Percentiles rank a stretch among this genome's conserved stretches.
phyloP scores from a whole-genome alignment of 768 basidiomycete genomes.

The Lentinus brumalis region DNA sequence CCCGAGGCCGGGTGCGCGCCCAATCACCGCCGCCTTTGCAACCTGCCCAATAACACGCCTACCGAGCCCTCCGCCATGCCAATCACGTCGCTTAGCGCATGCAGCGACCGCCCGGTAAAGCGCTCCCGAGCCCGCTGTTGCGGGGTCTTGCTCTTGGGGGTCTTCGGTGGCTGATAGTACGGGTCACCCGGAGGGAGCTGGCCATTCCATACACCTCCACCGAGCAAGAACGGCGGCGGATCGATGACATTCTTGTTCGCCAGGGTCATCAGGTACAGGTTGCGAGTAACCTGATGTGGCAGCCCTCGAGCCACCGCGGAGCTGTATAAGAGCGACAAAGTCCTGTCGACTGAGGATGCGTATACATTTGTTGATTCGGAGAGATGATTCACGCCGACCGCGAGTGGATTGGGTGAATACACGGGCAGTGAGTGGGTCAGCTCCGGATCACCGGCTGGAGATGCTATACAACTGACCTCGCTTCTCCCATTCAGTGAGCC shows the following conservation, averaged over 20 bases:
- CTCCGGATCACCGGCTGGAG: not conserved
- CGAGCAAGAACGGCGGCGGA: not conserved
- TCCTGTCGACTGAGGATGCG: conserved; percentile 58
- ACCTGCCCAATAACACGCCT: conserved; percentile 51
- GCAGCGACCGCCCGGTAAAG: conserved; percentile 42
- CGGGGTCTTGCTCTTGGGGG: conserved; percentile 7
- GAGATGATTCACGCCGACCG: not conserved
- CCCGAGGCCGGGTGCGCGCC: not conserved
- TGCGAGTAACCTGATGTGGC: conserved; percentile 59
- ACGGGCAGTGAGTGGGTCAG: not conserved
- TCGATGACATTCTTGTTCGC: conserved; percentile 25
- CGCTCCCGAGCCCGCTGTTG: conserved; percentile 26
- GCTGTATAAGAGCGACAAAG: conserved; percentile 59
- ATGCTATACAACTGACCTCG: conserved; percentile 43
- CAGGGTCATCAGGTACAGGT: conserved; percentile 46
- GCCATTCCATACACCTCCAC: conserved; percentile 10
- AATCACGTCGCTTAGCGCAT: conserved; percentile 53
- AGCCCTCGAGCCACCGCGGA: conserved; percentile 67
- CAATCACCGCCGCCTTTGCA: conserved; percentile 24
- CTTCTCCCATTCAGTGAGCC: conserved; percentile 56
- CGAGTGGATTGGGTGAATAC: not conserved
- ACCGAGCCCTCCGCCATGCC: conserved; percentile 62
- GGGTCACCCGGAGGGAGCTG: conserved; percentile 11
- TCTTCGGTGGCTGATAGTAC: conserved; percentile 14
- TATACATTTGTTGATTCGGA: not conserved